Evolutionary conservation across 2,329 filamentous ascomycete species (phyloP), one percentile per base, ranked within the genome.

Genomic region (Davidsoniella australis): DNA sequence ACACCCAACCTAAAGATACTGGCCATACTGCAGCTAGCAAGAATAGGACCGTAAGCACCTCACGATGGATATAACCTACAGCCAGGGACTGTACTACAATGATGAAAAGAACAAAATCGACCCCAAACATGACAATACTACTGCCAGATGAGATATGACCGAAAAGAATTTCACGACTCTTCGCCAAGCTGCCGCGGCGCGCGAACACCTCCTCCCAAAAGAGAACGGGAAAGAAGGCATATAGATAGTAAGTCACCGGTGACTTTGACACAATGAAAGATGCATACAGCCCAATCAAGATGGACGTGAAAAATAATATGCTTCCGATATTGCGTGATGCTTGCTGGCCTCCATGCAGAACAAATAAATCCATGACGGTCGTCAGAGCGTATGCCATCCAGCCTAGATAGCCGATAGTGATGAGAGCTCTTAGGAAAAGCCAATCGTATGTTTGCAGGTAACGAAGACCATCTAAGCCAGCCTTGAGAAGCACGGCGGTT

Each of bases 371-470:
- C 54, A 96, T 72, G 44, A 96, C 87, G 0, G 82, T 93, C 0
- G 86, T 91, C 46, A 94, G 68, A 2, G 88, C 86, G 63, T 88
- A 98, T 1, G 83, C 82, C 60, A 96, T 93, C 89, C 89, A 98
- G 17, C 91, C 91, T 6, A 96, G 67, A 59, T 96, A 98, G 16
- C 91, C 91, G 10, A 83, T 61, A 2, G 91, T 95, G 53, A 98
- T 82, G 45, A 98, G 71, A 2, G 85, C 82, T 53, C 91, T 75
- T 36, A 98, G 68, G 65, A 98, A 98, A 2, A 98, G 71, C 91
- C 91, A 98, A 66, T 98, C 91, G 59, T 98, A 98, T 0, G 88
- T 98, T 64, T 98, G 91, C 23, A 98, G 72, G 62, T 98, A 98
- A 46, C 91, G 77, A 53, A 98, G 68, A 6, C 91, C 91, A 54